phyloP scores from a whole-genome alignment of 139 green algal genomes.

The Micractinium conductrix region DNA sequence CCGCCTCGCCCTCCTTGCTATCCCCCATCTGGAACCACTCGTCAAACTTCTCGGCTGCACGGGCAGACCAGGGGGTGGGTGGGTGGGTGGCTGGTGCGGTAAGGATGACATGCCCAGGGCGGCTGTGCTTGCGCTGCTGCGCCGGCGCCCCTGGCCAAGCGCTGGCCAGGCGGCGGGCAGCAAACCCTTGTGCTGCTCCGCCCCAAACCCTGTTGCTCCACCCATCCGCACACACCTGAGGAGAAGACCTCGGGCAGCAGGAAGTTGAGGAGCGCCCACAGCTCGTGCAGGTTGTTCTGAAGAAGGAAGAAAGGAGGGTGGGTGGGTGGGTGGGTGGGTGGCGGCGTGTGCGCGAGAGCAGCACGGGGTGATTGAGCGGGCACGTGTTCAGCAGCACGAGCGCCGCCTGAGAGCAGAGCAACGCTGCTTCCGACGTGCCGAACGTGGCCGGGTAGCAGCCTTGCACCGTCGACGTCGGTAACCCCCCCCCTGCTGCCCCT shows the following conservation, averaged over 20 bases:
- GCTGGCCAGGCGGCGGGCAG: neutral
- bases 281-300: slow-evolving; percentile 93
- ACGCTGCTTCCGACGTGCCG: no score
- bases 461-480: no score
- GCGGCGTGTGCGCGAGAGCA: neutral
- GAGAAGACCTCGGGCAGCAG: slow-evolving; percentile 97
- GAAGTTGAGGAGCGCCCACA: slow-evolving; percentile 99
- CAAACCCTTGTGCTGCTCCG: neutral
- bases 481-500: no score
- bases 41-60: slow-evolving; percentile 93
- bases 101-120: neutral
- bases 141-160: neutral
- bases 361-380: neutral
- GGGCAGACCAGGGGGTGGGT: neutral
- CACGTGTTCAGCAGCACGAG: no score
- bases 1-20: slow-evolving; percentile 76
- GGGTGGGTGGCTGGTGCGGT: neutral
- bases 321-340: neutral
- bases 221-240: slow-evolving; percentile 2
- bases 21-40: slow-evolving; percentile 92
- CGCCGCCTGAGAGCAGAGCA: no score
- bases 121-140: neutral
- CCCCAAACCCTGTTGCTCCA: no score
- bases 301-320: neutral
- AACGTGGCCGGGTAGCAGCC: no score